Evolutionary conservation across 2,329 filamentous ascomycete genomes (phyloP), one percentile per base, ranked within the genome.

Genomic region (Lasiodiplodia gonubiensis): DNA sequence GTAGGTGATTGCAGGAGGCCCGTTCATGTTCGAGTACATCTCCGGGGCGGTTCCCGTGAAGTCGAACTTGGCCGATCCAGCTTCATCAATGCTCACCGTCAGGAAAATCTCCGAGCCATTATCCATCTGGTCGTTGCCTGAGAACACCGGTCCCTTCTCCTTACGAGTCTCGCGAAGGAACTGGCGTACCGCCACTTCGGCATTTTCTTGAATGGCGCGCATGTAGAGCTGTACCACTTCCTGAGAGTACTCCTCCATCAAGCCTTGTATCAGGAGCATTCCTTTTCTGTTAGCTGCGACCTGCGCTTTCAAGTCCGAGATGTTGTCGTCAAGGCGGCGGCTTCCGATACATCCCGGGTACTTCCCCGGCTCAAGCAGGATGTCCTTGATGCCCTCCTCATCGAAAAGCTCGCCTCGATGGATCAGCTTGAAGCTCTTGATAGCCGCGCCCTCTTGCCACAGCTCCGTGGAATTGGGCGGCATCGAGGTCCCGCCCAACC

Each of bases 401-500:
- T 82, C 78, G 35, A 80, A 73, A 54, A 81, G 80, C 0, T 72
- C 52, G 0, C 77, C 79, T 6, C 75, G 69, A 2, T 72, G 69
- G 4, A 80, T 74, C 0, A 80, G 68, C 23, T 69, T 80, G 68
- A 81, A 79, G 1, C 80, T 80, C 66, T 82, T 79, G 18, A 84
- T 83, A 0, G 79, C 79, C 0, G 82, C 82, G 10, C 82, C 82
- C 69, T 84, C 82, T 69, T 84, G 79, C 76, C 78, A 83, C 2
- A 84, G 72, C 59, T 82, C 80, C 0, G 78, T 82, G 3, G 80
- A 82, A 23, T 81, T 82, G 2, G 78, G 78, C 77, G 77, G 79
- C 0, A 74, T 74, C 0, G 74, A 73, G 1, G 71, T 68, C 3
- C 65, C 65, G 0, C 93, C 83, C 4, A 77, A 71, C 23, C 74